A percentile compares a stretch with the other conserved stretches of the same genome.
Evolutionary conservation across 73 alveolate species (phyloP).

Genomic region (Tetrahymena malaccensis): DNA sequence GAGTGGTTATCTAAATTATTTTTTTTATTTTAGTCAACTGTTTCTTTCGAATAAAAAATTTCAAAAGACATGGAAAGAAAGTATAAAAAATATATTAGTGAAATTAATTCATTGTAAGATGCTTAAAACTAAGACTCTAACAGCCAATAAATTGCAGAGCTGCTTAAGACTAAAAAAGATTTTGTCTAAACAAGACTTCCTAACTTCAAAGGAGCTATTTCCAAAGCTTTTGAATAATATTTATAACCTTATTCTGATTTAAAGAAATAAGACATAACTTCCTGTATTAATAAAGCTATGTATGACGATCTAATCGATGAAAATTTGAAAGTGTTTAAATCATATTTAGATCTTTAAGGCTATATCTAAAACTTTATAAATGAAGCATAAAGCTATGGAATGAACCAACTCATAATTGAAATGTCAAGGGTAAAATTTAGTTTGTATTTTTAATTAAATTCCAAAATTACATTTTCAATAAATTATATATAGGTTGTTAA

Average conservation of each 20-base stretch:
- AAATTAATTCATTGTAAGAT: background rate
- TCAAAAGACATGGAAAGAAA: background rate
- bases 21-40: background rate
- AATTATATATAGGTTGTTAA: background rate
- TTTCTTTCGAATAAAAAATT: background rate
- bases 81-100: background rate
- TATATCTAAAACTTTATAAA: background rate
- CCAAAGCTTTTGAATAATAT: conserved; percentile 30
- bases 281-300: background rate
- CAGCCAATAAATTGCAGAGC: background rate
- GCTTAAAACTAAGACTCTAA: background rate
- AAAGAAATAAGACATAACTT: conserved; percentile 6
- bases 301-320: background rate
- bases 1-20: background rate
- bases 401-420: conserved; percentile 24
- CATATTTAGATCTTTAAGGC: conserved; percentile 1
- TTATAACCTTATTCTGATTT: conserved; percentile 14
- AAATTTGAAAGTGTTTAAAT: conserved; percentile 10
- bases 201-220: conserved; percentile 12
- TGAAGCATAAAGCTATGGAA: conserved; percentile 11
- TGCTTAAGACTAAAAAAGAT: conserved; percentile 3
- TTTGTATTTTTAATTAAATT: background rate
- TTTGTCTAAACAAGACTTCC: conserved; percentile 10
- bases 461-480: background rate
- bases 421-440: conserved; percentile 1